A percentile compares a stretch with the other conserved stretches of the same genome.
These are phyloP conservation scores for Purpureocillium lavendulum DNA, from an alignment of 2,329 filamentous ascomycete species.

Conservation along the genomic window DNA sequence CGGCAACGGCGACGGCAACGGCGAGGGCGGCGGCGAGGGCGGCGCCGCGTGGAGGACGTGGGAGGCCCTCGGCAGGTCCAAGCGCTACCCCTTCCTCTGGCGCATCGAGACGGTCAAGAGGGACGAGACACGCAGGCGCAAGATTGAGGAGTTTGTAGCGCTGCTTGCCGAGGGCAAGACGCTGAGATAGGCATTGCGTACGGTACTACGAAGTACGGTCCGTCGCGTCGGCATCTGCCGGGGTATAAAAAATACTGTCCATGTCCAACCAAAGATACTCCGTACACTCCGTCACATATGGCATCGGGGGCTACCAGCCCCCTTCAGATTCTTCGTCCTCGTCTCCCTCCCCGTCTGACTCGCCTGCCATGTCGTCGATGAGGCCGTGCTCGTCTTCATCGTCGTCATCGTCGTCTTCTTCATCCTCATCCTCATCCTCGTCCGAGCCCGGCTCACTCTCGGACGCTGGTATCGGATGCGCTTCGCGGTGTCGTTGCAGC, in stretches of 20 bases:
- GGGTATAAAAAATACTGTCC: background rate
- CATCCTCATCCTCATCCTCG: conserved; percentile 12
- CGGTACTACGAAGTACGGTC: background rate
- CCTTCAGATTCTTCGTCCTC: conserved; percentile 10
- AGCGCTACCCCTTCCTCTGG: conserved; percentile 37
- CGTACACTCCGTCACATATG: background rate
- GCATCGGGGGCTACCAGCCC: background rate
- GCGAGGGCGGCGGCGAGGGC: conserved; percentile 12
- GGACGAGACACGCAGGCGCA: conserved; percentile 23
- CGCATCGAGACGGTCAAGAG: conserved; percentile 33
- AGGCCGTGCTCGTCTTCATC: conserved; percentile 16
- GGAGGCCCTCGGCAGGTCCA: conserved; percentile 31
- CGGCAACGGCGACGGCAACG: no score
- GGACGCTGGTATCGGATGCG: conserved; percentile 7
- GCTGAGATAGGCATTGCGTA: conserved; percentile 7
- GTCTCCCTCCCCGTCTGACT: conserved; percentile 19
- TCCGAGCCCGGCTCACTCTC: conserved; percentile 10
- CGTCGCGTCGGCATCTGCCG: background rate
- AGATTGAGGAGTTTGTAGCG: conserved; percentile 32
- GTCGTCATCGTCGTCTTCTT: conserved; percentile 8
- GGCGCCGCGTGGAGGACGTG: conserved; percentile 29
- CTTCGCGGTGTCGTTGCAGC: conserved; percentile 11
- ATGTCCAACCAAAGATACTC: no score
- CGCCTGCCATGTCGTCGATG: conserved; percentile 23
- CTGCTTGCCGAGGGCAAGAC: conserved; percentile 26